A percentile compares a stretch with the other conserved stretches of the same genome.
phyloP scores from a whole-genome alignment of 768 basidiomycete species.

The Collybia sordida region DNA sequence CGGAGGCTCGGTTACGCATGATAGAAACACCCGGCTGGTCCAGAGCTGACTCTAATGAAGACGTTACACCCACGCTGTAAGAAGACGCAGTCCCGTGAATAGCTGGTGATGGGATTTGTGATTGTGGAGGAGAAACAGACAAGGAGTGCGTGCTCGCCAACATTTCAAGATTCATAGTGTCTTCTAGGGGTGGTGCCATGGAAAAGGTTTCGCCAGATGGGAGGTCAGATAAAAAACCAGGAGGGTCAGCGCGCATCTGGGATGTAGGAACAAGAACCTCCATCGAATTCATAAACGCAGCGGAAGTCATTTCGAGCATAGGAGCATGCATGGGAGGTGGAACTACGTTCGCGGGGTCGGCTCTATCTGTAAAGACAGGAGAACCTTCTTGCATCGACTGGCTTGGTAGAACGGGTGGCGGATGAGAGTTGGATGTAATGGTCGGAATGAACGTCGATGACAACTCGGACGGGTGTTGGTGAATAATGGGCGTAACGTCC shows the following conservation, averaged over 20 bases:
- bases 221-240: conserved; percentile 43
- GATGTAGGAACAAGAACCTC: conserved; percentile 26
- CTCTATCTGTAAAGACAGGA: conserved; percentile 32
- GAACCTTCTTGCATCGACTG: conserved; percentile 30
- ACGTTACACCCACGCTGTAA: conserved; percentile 35
- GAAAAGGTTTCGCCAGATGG: conserved; percentile 30
- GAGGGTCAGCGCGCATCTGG: conserved; percentile 26
- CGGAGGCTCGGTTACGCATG: conserved; percentile 38
- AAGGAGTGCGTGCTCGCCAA: conserved; percentile 33
- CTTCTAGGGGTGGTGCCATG: conserved; percentile 29
- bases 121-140: conserved; percentile 32
- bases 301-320: conserved; percentile 33
- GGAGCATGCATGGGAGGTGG: conserved; percentile 36
- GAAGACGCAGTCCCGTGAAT: conserved; percentile 38
- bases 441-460: conserved; percentile 20
- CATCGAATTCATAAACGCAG: conserved; percentile 36
- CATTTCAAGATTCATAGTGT: conserved; percentile 35
- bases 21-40: conserved; percentile 32
- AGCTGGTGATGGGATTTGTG: conserved; percentile 35
- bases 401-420: conserved; percentile 18
- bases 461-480: conserved; percentile 23
- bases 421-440: conserved; percentile 15
- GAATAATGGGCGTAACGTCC: conserved; percentile 33
- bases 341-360: conserved; percentile 22
- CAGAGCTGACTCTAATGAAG: conserved; percentile 46